A percentile compares a stretch with the other conserved stretches of the same genome.
phyloP scores from a whole-genome alignment of 805 yeast genomes.

The Candida lessepsii region DNA sequence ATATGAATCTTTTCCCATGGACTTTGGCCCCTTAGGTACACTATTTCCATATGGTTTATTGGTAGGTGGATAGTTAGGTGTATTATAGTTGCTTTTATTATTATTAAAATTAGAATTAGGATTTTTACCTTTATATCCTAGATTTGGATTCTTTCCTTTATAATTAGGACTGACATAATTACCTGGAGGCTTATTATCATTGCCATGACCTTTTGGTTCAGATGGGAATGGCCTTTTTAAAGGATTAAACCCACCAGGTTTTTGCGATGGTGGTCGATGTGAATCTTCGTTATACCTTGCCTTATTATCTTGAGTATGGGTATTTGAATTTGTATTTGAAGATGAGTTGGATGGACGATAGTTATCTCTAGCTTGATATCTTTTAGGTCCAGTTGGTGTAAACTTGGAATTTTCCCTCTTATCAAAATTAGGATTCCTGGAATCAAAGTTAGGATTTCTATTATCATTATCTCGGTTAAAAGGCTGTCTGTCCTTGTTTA shows the following conservation, averaged over 20 bases:
- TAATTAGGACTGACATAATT: slow-evolving; percentile 7
- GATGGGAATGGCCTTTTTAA: slow-evolving; percentile 10
- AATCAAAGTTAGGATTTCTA: slow-evolving; percentile 4
- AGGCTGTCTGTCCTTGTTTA: slow-evolving; percentile 3
- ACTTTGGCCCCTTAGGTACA: slow-evolving; percentile 10
- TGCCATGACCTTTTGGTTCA: slow-evolving; percentile 4
- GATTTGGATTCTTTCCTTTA: slow-evolving; percentile 2
- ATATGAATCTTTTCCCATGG: slow-evolving; percentile 4
- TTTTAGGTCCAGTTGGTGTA: slow-evolving; percentile 19
- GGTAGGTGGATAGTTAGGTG: background rate
- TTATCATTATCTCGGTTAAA: slow-evolving; percentile 14
- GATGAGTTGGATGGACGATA: slow-evolving; percentile 19
- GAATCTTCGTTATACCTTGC: background rate
- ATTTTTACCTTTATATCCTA: background rate
- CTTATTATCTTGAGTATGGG: background rate
- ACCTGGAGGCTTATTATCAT: background rate
- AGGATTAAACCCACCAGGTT: background rate
- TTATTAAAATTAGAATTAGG: background rate
- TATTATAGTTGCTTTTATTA: background rate
- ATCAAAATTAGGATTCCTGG: slow-evolving; percentile 3
- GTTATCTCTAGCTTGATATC: slow-evolving; percentile 24
- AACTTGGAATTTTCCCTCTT: slow-evolving; percentile 5
- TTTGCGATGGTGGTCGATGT: background rate
- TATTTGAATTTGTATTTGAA: background rate
- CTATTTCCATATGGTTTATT: background rate